Evolutionary conservation across 192 early-diverging fungal species (phyloP), one percentile per base, ranked within the genome.

Genomic region (Backusella westeae): DNA sequence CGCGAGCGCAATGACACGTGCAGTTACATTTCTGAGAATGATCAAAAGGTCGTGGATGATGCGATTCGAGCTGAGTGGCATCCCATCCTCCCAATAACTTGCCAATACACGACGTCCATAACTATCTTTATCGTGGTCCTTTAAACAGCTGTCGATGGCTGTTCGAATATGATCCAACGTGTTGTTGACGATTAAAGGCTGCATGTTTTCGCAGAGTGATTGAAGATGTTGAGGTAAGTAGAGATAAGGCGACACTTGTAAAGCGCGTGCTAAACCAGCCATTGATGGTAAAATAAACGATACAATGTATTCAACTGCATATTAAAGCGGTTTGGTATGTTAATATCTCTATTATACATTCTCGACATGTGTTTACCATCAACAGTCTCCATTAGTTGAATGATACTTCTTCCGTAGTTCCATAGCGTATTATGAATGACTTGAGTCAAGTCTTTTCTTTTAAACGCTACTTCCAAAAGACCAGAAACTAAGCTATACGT

Each of bases 271-370:
- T 14, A 87, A 70, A 0, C 90, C 90, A 34, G 86, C 86, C n/a
- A 91, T 67, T 0, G 88, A 83, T 34, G 90, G 90, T 34, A 91
- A 69, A 46, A 87, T 78, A 75, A 89, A 87, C 17, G 79, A 81
- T 63, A 87, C 81, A n/a, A 80, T 79, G 32, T 82, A 82, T 42
- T 83, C 82, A 17, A 71, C 81, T 80, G 34, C 12, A 32, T 15
- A 35, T 17, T 15, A 3, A 44, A 17, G 2, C 3, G 32, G 32
- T 32, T 32, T 32, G 32, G 32, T 39, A 10, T 39, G 38, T 39
- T 39, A 44, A 44, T 44, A 44, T 44, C 12, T 68, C 42, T 39
- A 39, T 39, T 71, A 63, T n/a, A 7, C 56, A 26, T 56, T 38
- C 26, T 21, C 3, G 0, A 2, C 15, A n/a, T 44, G 10, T 41